A percentile compares a stretch with the other conserved stretches of the same genome.
Conservation (phyloP, 345 rosid genomes). For the Mangifera indica region DNA sequence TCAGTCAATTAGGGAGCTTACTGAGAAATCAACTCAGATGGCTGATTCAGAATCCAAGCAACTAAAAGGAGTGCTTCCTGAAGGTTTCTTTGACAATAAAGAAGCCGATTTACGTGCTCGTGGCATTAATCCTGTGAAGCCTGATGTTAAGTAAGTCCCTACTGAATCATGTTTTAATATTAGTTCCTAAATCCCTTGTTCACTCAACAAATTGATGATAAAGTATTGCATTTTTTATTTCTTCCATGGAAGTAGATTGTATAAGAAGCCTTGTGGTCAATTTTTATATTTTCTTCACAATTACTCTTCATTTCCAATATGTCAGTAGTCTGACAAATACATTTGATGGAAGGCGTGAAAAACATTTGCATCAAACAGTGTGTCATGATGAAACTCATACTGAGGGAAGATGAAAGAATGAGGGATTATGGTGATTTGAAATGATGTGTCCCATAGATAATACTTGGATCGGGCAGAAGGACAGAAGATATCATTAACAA, state of each 20-base stretch:
- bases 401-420: not conserved
- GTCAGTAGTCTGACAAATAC: not conserved
- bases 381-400: not conserved
- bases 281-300: not conserved
- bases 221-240: not conserved
- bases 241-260: not conserved
- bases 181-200: not conserved
- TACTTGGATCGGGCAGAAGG: not conserved
- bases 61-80: slow-evolving; percentile 75
- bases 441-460: not conserved
- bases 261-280: not conserved
- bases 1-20: slow-evolving; percentile 37
- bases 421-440: not conserved
- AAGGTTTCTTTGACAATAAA: slow-evolving; percentile 90
- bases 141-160: slow-evolving; percentile 80
- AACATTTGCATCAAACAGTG: too few species aligned
- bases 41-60: slow-evolving; percentile 41
- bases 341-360: not conserved
- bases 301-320: too few species aligned
- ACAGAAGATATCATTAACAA: not conserved
- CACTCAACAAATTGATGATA: not conserved
- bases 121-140: slow-evolving; percentile 84
- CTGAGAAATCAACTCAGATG: slow-evolving; percentile 25
- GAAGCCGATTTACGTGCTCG: slow-evolving; percentile 97
- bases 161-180: not conserved